phyloP scores from a whole-genome alignment of 2,329 filamentous ascomycete genomes.

The Aureobasidium leucospermi region DNA sequence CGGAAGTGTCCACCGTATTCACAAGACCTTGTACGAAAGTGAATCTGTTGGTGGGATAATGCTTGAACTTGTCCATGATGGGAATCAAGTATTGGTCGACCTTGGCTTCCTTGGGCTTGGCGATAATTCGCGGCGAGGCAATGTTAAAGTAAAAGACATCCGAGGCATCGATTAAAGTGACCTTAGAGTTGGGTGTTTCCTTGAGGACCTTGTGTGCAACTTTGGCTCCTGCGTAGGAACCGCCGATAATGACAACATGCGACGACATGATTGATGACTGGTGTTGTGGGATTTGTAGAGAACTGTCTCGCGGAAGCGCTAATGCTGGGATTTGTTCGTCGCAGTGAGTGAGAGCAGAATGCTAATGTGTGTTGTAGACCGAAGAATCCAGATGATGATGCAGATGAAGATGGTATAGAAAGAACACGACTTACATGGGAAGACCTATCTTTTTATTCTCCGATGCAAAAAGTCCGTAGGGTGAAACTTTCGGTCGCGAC shows the following conservation, averaged over 20 bases:
- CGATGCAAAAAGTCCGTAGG: not conserved
- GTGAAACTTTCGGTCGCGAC: conserved; percentile 4
- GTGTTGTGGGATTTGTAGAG: not conserved
- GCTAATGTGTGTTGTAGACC: no score
- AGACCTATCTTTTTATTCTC: not conserved
- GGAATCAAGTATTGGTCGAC: conserved; percentile 19
- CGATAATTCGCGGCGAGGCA: conserved; percentile 8
- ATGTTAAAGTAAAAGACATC: conserved; percentile 13
- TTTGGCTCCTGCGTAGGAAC: conserved; percentile 7
- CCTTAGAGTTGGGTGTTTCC: not conserved
- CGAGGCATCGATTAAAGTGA: conserved; percentile 11
- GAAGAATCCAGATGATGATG: no score
- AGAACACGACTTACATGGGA: not conserved
- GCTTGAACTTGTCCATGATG: conserved; percentile 37
- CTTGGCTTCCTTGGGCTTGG: conserved; percentile 6
- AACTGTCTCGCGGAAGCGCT: no score
- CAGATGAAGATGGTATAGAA: not conserved
- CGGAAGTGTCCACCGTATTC: conserved; percentile 35
- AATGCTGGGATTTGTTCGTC: no score
- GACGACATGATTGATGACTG: not conserved
- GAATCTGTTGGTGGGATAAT: conserved; percentile 39
- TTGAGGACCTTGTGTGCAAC: conserved; percentile 11
- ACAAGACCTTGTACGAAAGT: conserved; percentile 42
- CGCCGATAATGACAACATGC: conserved; percentile 10
- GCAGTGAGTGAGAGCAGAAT: no score